Evolutionary conservation across 768 basidiomycete genomes (phyloP), one percentile per base, ranked within the genome.

Genomic region (Hebeloma cylindrosporum): DNA sequence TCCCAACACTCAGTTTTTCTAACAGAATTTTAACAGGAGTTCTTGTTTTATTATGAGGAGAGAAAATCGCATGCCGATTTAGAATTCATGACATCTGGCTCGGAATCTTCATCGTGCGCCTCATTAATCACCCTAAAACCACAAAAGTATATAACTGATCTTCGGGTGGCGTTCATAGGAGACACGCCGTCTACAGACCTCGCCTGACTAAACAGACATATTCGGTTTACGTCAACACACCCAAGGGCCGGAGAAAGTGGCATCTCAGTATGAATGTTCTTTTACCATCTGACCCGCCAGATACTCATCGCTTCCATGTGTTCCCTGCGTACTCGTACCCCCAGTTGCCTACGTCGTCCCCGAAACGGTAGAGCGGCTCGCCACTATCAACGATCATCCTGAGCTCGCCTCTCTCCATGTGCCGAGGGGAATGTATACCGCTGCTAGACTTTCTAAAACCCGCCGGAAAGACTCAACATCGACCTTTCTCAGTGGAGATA

Each of bases 321-420:
- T 54, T 39, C 33, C 27, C 37, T 30, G 21, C 29, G 31, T 41
- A 46, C 47, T 34, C 36, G n/a, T n/a, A n/a, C n/a, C n/a, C n/a
- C n/a, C 45, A 90, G 87, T 88, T 54, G 88, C 88, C 7, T 90
- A 90, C 65, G 88, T 82, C 57, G 85, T 82, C 0, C 73, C 80
- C 30, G 80, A 83, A 22, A 77, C 80, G 0, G 60, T 79, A 23
- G 72, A 82, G 40, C 65, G 68, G 39, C 71, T 90, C 16, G 63
- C 58, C 34, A 82, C 78, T 2, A 73, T 90, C 32, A 75, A 84
- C 40, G 78, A 86, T 38, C 63, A 78, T 31, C 77, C 79, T 9
- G 62, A 71, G 31, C 72, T 90, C 34, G 70, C 74, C 7, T 54
- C 59, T 26, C 58, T 90, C 17, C 59, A 63, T 5, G 80, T 83